Base-by-base conservation (phyloP, 2,329 filamentous ascomycete species). In the Colletotrichum camelliae region DNA sequence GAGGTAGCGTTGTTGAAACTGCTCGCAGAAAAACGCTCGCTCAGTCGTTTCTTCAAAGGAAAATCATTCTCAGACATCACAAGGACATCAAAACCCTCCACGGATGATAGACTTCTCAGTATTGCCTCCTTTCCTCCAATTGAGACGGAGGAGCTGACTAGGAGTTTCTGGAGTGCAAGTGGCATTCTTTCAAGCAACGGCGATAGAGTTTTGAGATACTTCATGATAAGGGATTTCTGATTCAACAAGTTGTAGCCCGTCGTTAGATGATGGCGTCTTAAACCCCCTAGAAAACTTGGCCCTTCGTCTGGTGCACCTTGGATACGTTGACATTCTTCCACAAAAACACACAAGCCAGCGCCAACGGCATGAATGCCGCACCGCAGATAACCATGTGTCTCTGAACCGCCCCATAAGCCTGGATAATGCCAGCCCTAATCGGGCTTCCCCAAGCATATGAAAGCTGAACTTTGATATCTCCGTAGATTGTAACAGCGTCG, bases 391-490 rank as follows among this genome's bases (percentile, higher is more conserved):
- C 80, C 84, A 86, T 85, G 39, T 82, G 78, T 6, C 81, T 83
- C 82, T 90, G 88, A 4, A 86, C 83, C 21, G 87, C 85, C 1
- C 84, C 87, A 72, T 90, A 91, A 1, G 88, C 87, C 60, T 82
- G 73, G 27, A 87, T 83, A 65, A 89, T 88, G 2, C 83, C 89
- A 18, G 82, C 72, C 10, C 89, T 81, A n/a, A 82, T 84, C 0
- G 83, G 80, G 5, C 80, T 86, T 5, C 86, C 85, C 31, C 86
- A 79, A 0, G 84, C 78, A 75, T 88, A 90, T 6, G 77, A 76
- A 6, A 86, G 78, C 78, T 87, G 86, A 1, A 77, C 79, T 2
- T 73, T 72, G 21, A 87, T 73, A 24, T 82, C 79, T 2, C 77
- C 81, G 64, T 86, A 86, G 61, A 89, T 87, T 21, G 81, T 81